Base-by-base conservation (phyloP, 139 green algal species). In the Chlamydomonas sp. region DNA sequence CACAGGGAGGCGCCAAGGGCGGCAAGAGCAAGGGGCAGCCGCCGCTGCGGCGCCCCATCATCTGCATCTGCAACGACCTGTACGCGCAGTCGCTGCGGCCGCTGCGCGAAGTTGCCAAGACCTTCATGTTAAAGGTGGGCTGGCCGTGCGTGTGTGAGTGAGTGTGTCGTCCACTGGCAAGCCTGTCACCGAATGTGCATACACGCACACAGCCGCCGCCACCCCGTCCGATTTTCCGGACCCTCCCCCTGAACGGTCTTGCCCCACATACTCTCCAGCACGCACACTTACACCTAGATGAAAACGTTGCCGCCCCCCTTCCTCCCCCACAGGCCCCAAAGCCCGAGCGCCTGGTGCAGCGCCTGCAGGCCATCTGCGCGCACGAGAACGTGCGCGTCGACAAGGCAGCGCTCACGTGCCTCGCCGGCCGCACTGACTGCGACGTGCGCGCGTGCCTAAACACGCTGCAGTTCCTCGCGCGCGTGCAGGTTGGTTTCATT, bases 31-130 rank as follows among this genome's bases (percentile, higher is more conserved):
- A n/a, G 33, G 39, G 43, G 5, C 33, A 22, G 48, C 54, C 47
- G 26, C 78, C 78, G 2, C 81, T 97, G 59, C 48, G 49, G 31
- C 80, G 90, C 0, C 91, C 95, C 57, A 85, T 99, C 73, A 97
- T 99, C 66, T 92, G 83, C 76, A 95, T 98, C 60, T 95, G 88
- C 84, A 99, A 99, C 76, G 95, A 99, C 76, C 77, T 96, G 59
- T 97, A 96, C 65, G 87, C 88, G 2, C 88, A 93, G 4, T 84
- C 84, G 28, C 85, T 99, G 70, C 73, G 90, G 24, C 90, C 88
- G 28, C 84, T 99, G 65, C 73, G 90, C 0, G 83, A 91, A 2
- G 80, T 91, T 20, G 91, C 92, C 24, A 74, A 75, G 16, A 75
- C 97, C 0, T 82, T 96, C 43, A 73, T 89, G 58, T 85, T 96